Conservation (phyloP, 2,329 filamentous ascomycete species). For the Colletotrichum abscissum region DNA sequence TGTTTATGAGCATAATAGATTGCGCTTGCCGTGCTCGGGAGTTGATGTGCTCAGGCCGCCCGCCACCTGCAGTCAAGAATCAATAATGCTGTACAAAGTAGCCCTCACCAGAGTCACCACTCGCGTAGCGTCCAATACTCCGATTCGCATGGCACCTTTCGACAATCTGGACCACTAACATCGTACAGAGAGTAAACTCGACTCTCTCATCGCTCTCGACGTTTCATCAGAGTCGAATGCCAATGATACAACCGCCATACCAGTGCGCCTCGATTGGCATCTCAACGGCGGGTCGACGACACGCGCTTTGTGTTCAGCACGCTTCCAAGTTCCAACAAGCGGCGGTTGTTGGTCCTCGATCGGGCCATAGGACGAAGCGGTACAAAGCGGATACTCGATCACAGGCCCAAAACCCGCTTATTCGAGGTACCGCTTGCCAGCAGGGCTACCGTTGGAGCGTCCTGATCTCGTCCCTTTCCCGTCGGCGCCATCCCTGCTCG, state of each 20-base stretch:
- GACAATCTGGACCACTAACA: neutral
- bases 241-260: neutral
- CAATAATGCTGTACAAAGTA: slow-evolving; percentile 6
- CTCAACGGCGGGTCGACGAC: neutral
- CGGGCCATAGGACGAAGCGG: neutral
- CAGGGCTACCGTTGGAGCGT: slow-evolving; percentile 6
- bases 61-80: slow-evolving; percentile 5
- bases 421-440: neutral
- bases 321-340: neutral
- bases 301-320: neutral
- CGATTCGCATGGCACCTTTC: neutral
- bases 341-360: neutral
- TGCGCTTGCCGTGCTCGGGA: slow-evolving; percentile 14
- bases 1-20: slow-evolving; percentile 9
- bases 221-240: neutral
- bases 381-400: neutral
- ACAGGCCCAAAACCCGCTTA: neutral
- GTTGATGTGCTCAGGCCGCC: slow-evolving; percentile 13
- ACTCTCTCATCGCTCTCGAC: neutral
- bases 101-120: neutral
- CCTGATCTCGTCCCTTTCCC: slow-evolving; percentile 15
- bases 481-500: slow-evolving; percentile 23
- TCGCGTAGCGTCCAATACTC: neutral
- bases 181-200: neutral
- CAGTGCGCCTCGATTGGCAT: neutral